A percentile compares a stretch with the other conserved stretches of the same genome.
These are phyloP conservation scores for Colletotrichum godetiae DNA, from an alignment of 2,329 filamentous ascomycete species.

Conservation along the genomic window DNA sequence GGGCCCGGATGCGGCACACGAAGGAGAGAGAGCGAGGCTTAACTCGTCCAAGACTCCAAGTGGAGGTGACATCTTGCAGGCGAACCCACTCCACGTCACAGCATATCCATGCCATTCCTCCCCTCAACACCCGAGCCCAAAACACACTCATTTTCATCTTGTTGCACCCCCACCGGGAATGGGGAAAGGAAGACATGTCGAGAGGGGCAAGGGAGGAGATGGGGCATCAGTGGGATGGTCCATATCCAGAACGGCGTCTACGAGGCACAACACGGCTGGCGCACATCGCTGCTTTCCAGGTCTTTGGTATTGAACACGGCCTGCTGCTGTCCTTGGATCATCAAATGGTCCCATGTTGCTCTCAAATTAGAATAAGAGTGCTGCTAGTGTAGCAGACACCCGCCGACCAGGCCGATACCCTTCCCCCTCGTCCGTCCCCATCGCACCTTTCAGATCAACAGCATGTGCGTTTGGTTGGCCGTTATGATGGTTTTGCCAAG, in stretches of 20 bases:
- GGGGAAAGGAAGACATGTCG: neutral
- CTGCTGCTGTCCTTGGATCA: neutral
- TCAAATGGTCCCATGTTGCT: conserved; percentile 5
- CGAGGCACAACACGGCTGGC: conserved; percentile 5
- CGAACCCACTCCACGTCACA: conserved; percentile 24
- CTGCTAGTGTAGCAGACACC: conserved; percentile 20
- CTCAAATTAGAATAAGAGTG: conserved; percentile 27
- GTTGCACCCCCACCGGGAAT: neutral
- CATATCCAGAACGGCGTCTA: conserved; percentile 31
- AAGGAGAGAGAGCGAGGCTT: conserved; percentile 19
- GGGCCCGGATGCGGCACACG: conserved; percentile 2
- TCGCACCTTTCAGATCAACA: neutral
- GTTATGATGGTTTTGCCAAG: neutral
- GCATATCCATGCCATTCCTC: conserved; percentile 26
- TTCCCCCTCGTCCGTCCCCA: neutral
- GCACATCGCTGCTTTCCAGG: neutral
- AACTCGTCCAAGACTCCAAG: conserved; percentile 17
- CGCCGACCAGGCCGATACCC: neutral
- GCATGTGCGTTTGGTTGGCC: neutral
- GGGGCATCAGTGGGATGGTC: conserved; percentile 17
- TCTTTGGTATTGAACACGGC: neutral
- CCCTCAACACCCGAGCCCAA: conserved; percentile 9
- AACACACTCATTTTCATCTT: conserved; percentile 15
- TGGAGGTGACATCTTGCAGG: conserved; percentile 3
- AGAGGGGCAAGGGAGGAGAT: neutral